These are phyloP conservation scores for Phytophthora sp. DNA, from an alignment of 352 stramenopile genomes.

Conservation along the genomic window DNA sequence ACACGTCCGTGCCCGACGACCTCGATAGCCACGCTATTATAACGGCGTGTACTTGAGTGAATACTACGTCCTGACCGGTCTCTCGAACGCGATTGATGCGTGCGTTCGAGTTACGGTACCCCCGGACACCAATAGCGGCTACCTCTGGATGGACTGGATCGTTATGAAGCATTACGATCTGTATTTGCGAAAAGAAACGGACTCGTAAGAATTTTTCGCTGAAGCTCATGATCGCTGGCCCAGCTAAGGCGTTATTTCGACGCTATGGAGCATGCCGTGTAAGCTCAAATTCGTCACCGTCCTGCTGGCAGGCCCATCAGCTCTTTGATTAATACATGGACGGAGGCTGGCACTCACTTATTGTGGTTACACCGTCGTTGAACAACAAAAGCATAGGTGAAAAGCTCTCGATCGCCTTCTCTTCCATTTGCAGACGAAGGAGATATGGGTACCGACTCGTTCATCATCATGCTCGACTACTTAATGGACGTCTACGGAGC, in stretches of 20 bases:
- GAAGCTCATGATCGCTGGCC: not conserved
- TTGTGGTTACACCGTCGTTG: not conserved
- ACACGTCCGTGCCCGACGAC: too few relatives aligned
- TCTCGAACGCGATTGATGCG: not conserved
- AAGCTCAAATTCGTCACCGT: not conserved
- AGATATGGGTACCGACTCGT: not conserved
- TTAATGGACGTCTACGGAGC: not conserved
- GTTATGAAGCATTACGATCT: not conserved
- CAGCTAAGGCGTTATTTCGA: not conserved
- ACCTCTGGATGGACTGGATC: not conserved
- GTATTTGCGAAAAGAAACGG: not conserved
- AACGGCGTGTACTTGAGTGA: not conserved
- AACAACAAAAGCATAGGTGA: not conserved
- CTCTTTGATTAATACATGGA: not conserved
- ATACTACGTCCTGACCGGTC: not conserved
- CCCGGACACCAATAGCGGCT: not conserved
- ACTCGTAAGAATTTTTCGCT: not conserved
- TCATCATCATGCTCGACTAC: not conserved
- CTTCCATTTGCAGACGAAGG: not conserved
- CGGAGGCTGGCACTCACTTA: not conserved
- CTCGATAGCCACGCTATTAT: not conserved
- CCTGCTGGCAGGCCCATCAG: not conserved
- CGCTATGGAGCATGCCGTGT: not conserved
- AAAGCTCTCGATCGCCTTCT: not conserved
- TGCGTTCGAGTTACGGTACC: not conserved